phyloP scores from a whole-genome alignment of 2,329 filamentous ascomycete genomes.

The Aspergillus pseudonomiae region DNA sequence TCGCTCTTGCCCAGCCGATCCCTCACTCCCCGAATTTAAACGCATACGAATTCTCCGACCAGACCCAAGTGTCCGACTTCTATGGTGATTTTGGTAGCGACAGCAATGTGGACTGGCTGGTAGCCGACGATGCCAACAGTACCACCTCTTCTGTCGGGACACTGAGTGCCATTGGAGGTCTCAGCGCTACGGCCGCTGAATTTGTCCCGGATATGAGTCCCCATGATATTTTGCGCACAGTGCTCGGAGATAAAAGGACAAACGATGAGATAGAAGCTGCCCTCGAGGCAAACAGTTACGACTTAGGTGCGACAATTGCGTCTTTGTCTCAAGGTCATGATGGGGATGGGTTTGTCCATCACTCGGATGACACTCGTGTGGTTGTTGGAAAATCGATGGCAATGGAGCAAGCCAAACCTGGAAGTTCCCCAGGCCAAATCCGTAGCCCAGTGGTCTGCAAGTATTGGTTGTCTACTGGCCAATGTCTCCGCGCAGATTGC shows the following conservation, averaged over 20 bases:
- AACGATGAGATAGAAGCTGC: conserved; percentile 96
- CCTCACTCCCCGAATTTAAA: conserved; percentile 93
- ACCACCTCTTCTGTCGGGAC: conserved; percentile 78
- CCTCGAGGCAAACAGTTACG: conserved; percentile 85
- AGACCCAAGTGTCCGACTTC: conserved; percentile 77
- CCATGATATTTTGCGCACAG: conserved; percentile 95
- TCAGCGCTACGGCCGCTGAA: conserved; percentile 83
- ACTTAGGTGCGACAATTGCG: conserved; percentile 87
- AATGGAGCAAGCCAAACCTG: conserved; percentile 69
- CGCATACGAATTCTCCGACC: conserved; percentile 92
- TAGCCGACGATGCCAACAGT: conserved; percentile 80
- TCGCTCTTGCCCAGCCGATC: conserved; percentile 89
- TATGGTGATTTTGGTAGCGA: conserved; percentile 91
- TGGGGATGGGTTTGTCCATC: conserved; percentile 52
- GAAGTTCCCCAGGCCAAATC: conserved; percentile 73
- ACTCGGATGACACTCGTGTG: conserved; percentile 64
- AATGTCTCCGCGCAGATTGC: conserved; percentile 92
- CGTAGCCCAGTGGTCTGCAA: conserved; percentile 93
- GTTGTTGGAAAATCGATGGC: conserved; percentile 90
- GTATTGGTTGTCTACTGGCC: conserved; percentile 94
- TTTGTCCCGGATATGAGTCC: conserved; percentile 91
- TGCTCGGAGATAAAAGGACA: conserved; percentile 82
- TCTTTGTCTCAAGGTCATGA: conserved; percentile 78
- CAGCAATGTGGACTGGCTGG: conserved; percentile 89
- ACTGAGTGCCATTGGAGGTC: conserved; percentile 65